Conservation (phyloP, 768 basidiomycete genomes). For the Tricholoma flavovirens region DNA sequence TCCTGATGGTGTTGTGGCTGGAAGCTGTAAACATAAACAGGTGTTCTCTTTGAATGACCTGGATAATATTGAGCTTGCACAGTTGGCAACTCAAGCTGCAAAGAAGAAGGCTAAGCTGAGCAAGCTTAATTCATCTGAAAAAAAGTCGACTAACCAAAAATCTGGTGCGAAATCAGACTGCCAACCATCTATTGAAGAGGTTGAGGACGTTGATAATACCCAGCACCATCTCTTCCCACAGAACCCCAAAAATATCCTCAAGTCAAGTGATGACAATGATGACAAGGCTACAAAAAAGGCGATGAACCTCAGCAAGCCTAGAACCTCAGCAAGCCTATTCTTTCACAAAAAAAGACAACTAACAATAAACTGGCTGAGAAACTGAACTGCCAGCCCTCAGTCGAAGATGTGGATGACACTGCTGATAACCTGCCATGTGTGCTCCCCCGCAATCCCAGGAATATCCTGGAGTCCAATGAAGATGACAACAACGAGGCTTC, state of each 20-base stretch:
- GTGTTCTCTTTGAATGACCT: neutral
- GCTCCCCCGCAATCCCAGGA: neutral
- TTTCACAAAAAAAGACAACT: neutral
- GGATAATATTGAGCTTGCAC: neutral
- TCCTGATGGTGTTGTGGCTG: neutral
- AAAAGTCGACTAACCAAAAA: neutral
- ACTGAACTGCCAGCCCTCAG: neutral
- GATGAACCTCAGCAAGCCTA: neutral
- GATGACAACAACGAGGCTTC: neutral
- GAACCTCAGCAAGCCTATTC: neutral
- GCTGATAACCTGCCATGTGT: neutral
- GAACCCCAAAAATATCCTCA: too few relatives aligned
- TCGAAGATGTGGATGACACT: neutral
- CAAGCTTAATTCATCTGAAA: neutral
- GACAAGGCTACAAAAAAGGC: neutral
- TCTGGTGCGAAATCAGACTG: neutral
- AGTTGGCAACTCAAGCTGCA: neutral
- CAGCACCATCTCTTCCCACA: too few relatives aligned
- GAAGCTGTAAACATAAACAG: neutral
- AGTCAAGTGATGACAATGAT: neutral
- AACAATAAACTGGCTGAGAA: neutral
- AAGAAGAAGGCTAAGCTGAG: constrained; percentile 1
- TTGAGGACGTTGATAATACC: neutral
- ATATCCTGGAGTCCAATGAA: neutral
- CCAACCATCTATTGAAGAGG: neutral